A percentile compares a stretch with the other conserved stretches of the same genome.
These are phyloP conservation scores for Gonapodya sp. DNA, from an alignment of 192 early-diverging fungal genomes.

Conservation along the genomic window DNA sequence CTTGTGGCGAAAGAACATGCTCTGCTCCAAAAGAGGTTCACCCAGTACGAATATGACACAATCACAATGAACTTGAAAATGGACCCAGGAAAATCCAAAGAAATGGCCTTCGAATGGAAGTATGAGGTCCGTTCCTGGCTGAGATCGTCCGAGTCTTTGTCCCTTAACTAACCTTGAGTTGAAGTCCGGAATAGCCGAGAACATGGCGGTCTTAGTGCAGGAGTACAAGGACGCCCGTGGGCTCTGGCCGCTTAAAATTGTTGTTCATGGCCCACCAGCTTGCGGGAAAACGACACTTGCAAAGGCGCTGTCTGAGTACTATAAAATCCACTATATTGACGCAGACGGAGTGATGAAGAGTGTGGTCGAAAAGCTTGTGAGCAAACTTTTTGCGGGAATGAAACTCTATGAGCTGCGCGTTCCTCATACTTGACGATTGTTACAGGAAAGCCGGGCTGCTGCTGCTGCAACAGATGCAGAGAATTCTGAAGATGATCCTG, in stretches of 20 bases:
- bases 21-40: slow-evolving; percentile 34
- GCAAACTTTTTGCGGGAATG: background rate
- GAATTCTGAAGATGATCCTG: slow-evolving; percentile 29
- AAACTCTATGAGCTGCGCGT: background rate
- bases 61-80: slow-evolving; percentile 38
- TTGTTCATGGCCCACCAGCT: slow-evolving; percentile 48
- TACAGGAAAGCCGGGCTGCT: slow-evolving; percentile 25
- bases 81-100: slow-evolving; percentile 46
- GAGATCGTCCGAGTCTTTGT: background rate
- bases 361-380: slow-evolving; percentile 19
- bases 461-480: slow-evolving; percentile 23
- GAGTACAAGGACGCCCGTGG: slow-evolving; percentile 54
- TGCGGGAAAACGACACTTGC: slow-evolving; percentile 41
- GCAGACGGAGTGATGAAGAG: slow-evolving; percentile 37
- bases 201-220: slow-evolving; percentile 35
- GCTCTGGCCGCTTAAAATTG: slow-evolving; percentile 36
- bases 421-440: background rate
- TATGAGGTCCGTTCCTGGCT: slow-evolving; percentile 33
- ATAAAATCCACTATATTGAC: slow-evolving; percentile 42
- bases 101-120: slow-evolving; percentile 49
- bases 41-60: slow-evolving; percentile 47
- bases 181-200: slow-evolving; percentile 42
- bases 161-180: too few relatives aligned
- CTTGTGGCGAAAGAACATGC: slow-evolving; percentile 40
- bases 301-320: slow-evolving; percentile 33